Evolutionary conservation across 2,329 filamentous ascomycete species (phyloP), one percentile per base, ranked within the genome.

Genomic region (Gnomoniopsis sp.): DNA sequence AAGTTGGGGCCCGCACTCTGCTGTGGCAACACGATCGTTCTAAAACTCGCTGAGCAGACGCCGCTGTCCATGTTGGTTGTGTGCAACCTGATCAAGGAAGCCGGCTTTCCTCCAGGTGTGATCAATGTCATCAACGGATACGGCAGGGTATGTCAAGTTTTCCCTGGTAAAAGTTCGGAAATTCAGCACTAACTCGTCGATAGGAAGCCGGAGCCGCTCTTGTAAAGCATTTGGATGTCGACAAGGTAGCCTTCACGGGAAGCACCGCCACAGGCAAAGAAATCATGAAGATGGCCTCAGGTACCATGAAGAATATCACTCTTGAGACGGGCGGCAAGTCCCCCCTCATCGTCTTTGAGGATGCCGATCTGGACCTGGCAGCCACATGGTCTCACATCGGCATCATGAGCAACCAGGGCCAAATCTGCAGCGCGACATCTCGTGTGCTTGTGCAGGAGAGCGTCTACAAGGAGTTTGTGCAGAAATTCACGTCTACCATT

Each of bases 81-180:
- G 8, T 88, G 80, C 11, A 82, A 80, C 41, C 76, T 91, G 49
- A 80, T 91, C 66, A 87, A 85, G 65, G 83, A 90, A 68, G 87
- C 88, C 38, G 88, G 89, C 1, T 91, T 91, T 70, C 89, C 89
- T 21, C 84, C 88, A 2, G 89, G 89, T 51, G 88, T 92, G 11
- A 74, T 91, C 63, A 91, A 91, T 70, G 80, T 91, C 62, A 69
- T 91, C 62, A 89, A 89, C 63, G 88, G 88, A 3, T 77, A 85
- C 64, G 88, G 88, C 21, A 77, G 80, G 49, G 60, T 62, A 59
- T 53, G 56, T 19, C 14, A 3, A 12, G 30, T 12, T 6, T 2
- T 14, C 30, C 14, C n/a, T 26, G n/a, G n/a, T 21, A 23, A 19
- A 11, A 21, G 19, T 6, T 14, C 11, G 8, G 23, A 3, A 26